phyloP scores from a whole-genome alignment of 2,329 filamentous ascomycete species.

The Sclerotinia nivalis region DNA sequence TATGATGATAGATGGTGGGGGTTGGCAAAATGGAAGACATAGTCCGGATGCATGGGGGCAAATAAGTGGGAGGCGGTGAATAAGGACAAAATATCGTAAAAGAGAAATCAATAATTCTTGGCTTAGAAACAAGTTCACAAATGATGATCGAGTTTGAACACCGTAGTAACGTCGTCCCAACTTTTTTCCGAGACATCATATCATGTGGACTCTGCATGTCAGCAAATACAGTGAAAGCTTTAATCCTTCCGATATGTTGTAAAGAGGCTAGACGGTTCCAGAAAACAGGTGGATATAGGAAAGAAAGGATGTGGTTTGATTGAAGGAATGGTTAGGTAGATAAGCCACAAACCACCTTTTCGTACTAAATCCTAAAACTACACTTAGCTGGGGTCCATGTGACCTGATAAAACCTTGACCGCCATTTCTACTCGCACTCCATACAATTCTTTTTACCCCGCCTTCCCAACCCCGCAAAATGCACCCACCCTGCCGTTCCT shows the following conservation, averaged over 20 bases:
- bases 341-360: too few relatives aligned
- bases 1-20: constrained; percentile 49
- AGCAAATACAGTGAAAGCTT: constrained; percentile 9
- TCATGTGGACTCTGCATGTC: not conserved
- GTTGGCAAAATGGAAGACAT: constrained; percentile 69
- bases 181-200: not conserved
- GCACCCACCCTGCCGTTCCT: not conserved
- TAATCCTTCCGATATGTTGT: not conserved
- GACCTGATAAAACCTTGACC: too few relatives aligned
- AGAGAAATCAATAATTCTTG: constrained; percentile 21
- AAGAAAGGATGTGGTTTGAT: too few relatives aligned
- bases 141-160: not conserved
- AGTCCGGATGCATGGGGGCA: constrained; percentile 80
- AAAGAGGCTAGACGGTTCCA: constrained; percentile 2
- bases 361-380: too few relatives aligned
- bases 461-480: constrained; percentile 18
- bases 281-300: too few relatives aligned
- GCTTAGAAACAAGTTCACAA: not conserved
- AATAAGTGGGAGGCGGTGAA: constrained; percentile 44
- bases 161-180: not conserved
- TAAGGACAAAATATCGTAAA: not conserved
- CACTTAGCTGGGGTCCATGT: too few relatives aligned
- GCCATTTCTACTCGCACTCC: too few relatives aligned
- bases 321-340: not conserved
- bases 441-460: constrained; percentile 5